Conservation (phyloP, 106 monocot species). For the Dioscorea dumetorum region DNA sequence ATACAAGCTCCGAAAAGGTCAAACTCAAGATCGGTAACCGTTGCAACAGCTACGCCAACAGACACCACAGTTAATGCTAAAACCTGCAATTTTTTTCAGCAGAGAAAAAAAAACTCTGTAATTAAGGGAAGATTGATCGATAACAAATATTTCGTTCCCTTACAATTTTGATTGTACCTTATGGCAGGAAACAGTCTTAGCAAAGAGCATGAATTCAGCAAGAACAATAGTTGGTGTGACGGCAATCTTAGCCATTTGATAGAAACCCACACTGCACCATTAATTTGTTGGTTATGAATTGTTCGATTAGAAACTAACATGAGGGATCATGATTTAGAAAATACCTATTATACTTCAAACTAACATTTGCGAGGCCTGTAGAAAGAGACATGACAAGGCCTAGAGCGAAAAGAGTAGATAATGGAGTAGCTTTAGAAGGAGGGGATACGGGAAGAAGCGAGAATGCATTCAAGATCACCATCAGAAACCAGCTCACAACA, state of each 20-base stretch:
- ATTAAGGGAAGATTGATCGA: too few relatives aligned
- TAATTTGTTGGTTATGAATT: not conserved
- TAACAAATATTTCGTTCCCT: not conserved
- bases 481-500: conserved; percentile 45
- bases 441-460: conserved; percentile 54
- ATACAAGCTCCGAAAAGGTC: conserved; percentile 59
- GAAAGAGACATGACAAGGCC: conserved; percentile 69
- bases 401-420: conserved; percentile 42
- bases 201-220: conserved; percentile 43
- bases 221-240: conserved; percentile 69
- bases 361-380: conserved; percentile 71
- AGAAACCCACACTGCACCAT: conserved; percentile 59
- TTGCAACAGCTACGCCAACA: conserved; percentile 61
- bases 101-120: not conserved
- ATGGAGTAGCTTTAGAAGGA: conserved; percentile 47
- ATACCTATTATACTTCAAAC: conserved; percentile 72
- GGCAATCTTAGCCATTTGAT: conserved; percentile 82
- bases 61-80: conserved; percentile 50
- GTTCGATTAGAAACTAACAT: not conserved
- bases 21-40: conserved; percentile 64
- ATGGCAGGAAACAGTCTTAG: conserved; percentile 36
- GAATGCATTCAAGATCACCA: conserved; percentile 48
- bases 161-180: conserved; percentile 27
- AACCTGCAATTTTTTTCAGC: conserved; percentile 22
- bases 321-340: not conserved